Evolutionary conservation across 352 stramenopile species (phyloP).

Genomic region (Aphanomyces astaci): DNA sequence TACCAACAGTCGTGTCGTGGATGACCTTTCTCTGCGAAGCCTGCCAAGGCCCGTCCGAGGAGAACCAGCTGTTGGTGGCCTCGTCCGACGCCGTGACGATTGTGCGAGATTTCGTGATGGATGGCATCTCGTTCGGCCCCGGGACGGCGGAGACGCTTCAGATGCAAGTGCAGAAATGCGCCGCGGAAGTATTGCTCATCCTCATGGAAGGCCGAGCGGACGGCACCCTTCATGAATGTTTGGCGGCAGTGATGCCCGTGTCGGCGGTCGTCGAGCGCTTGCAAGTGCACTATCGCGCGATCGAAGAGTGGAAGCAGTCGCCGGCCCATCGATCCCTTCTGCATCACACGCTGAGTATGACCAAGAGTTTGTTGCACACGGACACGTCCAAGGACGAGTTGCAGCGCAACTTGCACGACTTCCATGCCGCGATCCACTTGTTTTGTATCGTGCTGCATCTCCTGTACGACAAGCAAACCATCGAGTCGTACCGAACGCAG

Average conservation of each 20-base stretch:
- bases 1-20: neutral
- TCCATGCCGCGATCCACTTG: slow-evolving; percentile 10
- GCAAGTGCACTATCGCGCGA: neutral
- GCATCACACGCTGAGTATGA: neutral
- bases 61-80: slow-evolving; percentile 7
- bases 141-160: no score
- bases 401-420: neutral
- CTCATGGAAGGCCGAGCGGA: slow-evolving; percentile 17
- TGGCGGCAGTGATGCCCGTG: neutral
- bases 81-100: neutral
- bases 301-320: neutral
- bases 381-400: neutral
- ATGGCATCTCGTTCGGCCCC: no score
- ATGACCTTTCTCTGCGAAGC: slow-evolving; percentile 14
- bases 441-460: slow-evolving; percentile 8
- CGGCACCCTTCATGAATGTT: neutral
- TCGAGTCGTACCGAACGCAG: neutral
- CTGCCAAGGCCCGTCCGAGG: slow-evolving; percentile 15
- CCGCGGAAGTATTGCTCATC: neutral
- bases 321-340: neutral
- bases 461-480: slow-evolving; percentile 2
- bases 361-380: neutral
- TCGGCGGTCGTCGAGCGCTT: neutral
- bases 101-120: neutral
- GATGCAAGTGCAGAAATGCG: neutral